Evolutionary conservation across 345 rosid genomes (phyloP).

Genomic region (Eucalyptus regnans): DNA sequence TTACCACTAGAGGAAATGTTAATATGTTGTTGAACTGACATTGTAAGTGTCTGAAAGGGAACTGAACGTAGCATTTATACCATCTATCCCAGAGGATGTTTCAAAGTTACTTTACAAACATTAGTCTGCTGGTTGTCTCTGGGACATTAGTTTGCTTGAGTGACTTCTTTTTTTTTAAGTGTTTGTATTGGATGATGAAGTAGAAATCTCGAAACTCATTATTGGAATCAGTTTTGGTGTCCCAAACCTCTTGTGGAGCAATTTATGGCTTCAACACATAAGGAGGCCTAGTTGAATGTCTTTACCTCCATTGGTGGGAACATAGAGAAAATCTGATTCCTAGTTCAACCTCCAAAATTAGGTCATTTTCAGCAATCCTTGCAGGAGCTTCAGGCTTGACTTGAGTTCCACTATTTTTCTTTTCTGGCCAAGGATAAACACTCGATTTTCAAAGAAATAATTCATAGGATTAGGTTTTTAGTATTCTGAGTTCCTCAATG

Average conservation of each 20-base stretch:
- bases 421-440: not conserved
- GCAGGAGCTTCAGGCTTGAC: not conserved
- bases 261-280: not conserved
- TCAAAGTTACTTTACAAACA: not conserved
- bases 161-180: not conserved
- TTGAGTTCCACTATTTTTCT: not conserved
- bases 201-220: not conserved
- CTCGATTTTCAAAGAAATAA: not conserved
- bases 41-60: not conserved
- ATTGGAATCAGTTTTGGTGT: not conserved
- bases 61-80: not conserved
- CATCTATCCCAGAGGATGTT: not conserved
- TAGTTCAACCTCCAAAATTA: not conserved
- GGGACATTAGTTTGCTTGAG: not conserved
- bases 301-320: not conserved
- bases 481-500: not conserved
- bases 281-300: not conserved
- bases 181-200: not conserved
- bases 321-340: not conserved
- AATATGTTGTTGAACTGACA: not conserved
- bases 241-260: not conserved
- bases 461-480: not conserved
- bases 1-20: not conserved
- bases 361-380: not conserved
- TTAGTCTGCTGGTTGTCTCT: not conserved